Evolutionary conservation across 1,284 basidiomycete genomes (phyloP).

Genomic region (Inonotus obliquus): DNA sequence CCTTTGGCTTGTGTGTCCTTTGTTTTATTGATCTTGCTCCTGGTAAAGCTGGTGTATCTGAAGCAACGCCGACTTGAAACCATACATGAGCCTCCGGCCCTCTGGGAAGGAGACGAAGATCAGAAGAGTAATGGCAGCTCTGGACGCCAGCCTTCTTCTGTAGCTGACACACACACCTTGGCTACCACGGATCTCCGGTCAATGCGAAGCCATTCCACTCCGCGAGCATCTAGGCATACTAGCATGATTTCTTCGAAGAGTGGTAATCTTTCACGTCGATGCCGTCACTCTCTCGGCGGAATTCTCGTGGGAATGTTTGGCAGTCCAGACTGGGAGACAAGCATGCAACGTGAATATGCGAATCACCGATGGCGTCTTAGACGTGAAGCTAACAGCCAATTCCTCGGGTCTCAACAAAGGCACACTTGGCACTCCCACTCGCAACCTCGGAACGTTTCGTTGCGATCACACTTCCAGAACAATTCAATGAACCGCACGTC

Average conservation of each 20-base stretch:
- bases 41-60: constrained; percentile 10
- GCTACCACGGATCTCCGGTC: not conserved
- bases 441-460: not conserved
- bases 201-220: not conserved
- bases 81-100: constrained; percentile 11
- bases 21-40: constrained; percentile 4
- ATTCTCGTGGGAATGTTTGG: constrained; percentile 16
- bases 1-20: constrained; percentile 3
- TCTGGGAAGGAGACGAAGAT: not conserved
- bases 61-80: constrained; percentile 15
- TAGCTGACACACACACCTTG: not conserved
- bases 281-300: constrained; percentile 3
- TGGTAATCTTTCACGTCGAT: not conserved
- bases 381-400: not conserved
- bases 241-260: not conserved
- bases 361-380: constrained; percentile 15
- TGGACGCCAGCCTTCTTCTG: not conserved
- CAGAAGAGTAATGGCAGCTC: not conserved
- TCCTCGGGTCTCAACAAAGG: not conserved
- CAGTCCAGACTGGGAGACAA: constrained; percentile 17
- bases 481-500: not conserved
- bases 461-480: not conserved
- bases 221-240: not conserved
- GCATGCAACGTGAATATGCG: constrained; percentile 9
- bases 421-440: constrained; percentile 16